Evolutionary conservation across 2,329 filamentous ascomycete species (phyloP).

Genomic region (Pseudogymnoascus sp.): DNA sequence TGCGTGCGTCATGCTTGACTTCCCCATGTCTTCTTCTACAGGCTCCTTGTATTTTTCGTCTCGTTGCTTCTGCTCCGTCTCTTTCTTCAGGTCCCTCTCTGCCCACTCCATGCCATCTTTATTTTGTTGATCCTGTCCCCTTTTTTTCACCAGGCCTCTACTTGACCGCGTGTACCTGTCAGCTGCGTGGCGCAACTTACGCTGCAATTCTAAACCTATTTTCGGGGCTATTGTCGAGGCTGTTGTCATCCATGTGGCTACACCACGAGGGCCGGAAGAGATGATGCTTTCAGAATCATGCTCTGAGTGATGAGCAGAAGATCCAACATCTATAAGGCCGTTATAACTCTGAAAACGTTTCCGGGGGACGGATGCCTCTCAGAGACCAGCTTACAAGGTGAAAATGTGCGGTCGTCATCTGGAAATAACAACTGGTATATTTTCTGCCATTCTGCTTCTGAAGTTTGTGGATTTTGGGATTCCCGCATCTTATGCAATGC

Average conservation of each 20-base stretch:
- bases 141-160: too few species aligned
- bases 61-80: too few species aligned
- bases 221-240: neutral
- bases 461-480: conserved; percentile 9
- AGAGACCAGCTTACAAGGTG: conserved; percentile 22
- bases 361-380: neutral
- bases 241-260: neutral
- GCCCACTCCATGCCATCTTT: too few species aligned
- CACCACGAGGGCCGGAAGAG: neutral
- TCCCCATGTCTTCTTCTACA: too few species aligned
- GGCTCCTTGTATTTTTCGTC: too few species aligned
- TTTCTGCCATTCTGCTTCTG: conserved; percentile 14
- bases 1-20: too few species aligned
- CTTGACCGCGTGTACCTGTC: too few species aligned
- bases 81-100: too few species aligned
- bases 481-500: conserved; percentile 13
- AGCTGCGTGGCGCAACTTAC: too few species aligned
- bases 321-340: neutral
- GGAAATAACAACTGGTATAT: conserved; percentile 18
- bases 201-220: neutral
- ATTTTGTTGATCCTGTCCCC: too few species aligned
- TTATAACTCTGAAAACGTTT: neutral
- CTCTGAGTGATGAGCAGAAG: neutral
- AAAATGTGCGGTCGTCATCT: conserved; percentile 10
- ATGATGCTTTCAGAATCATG: neutral